Evolutionary conservation across 129 eudicot species (phyloP).

Genomic region (Rutidosis leptorrhynchoides): DNA sequence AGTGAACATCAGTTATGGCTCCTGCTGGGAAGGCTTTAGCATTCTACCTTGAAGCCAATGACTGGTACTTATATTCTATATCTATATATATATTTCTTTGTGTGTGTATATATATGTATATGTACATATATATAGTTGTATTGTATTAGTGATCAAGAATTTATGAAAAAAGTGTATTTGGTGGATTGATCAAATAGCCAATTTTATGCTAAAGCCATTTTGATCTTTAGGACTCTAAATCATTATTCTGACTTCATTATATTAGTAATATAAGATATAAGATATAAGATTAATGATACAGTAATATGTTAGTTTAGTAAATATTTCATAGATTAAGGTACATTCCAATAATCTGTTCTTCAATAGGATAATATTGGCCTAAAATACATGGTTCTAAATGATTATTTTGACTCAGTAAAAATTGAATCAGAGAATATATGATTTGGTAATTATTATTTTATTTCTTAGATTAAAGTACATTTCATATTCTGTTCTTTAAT

Average conservation of each 20-base stretch:
- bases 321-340: not conserved
- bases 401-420: not conserved
- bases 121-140: not conserved
- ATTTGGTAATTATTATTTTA: not conserved
- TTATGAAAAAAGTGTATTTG: not conserved
- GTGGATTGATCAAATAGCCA: conserved; percentile 3
- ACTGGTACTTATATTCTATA: conserved; percentile 53
- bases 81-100: conserved; percentile 7
- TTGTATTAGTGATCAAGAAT: conserved; percentile 26
- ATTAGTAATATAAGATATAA: not conserved
- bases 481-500: not conserved
- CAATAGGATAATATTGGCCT: not conserved
- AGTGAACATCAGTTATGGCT: conserved; percentile 49
- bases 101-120: not conserved
- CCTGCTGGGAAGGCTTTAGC: conserved; percentile 53
- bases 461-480: not conserved
- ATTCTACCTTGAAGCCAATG: conserved; percentile 55
- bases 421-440: not conserved
- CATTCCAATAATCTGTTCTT: not conserved
- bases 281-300: too few relatives aligned
- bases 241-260: too few relatives aligned
- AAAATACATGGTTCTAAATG: not conserved
- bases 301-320: not conserved
- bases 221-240: not conserved
- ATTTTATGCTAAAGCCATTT: not conserved